phyloP scores from a whole-genome alignment of 2,329 filamentous ascomycete species.

The Exophiala sp. region DNA sequence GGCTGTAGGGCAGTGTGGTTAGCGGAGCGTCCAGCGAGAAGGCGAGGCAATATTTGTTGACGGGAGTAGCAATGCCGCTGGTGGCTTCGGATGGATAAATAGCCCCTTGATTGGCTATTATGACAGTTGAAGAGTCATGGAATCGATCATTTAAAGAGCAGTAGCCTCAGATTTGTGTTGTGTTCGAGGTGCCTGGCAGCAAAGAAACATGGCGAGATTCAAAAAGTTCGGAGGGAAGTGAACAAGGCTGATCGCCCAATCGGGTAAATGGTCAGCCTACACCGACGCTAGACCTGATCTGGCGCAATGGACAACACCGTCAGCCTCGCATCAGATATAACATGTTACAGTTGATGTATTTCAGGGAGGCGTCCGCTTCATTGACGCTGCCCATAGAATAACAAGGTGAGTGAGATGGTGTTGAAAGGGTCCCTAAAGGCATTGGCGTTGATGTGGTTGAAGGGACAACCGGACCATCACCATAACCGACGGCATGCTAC shows the following conservation, averaged over 20 bases:
- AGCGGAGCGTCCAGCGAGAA: background rate
- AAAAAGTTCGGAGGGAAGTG: background rate
- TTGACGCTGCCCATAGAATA: too few species aligned
- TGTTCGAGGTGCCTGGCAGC: background rate
- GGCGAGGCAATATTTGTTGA: background rate
- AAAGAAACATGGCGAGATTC: background rate
- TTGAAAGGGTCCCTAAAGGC: too few species aligned
- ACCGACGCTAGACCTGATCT: background rate
- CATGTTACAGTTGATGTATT: background rate
- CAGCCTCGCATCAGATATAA: background rate
- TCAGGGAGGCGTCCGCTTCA: too few species aligned
- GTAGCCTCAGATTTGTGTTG: background rate
- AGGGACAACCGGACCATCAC: too few species aligned
- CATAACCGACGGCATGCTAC: too few species aligned
- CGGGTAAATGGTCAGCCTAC: background rate
- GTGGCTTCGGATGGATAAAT: background rate
- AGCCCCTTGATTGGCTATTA: conserved; percentile 4
- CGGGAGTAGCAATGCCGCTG: background rate
- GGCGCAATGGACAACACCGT: background rate
- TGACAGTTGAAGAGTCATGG: background rate
- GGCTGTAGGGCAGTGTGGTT: background rate
- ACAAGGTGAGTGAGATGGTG: too few species aligned
- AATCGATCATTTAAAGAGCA: background rate
- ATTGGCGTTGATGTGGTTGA: too few species aligned
- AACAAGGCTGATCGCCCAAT: background rate